Conservation (phyloP, 169 alveolate genomes). For the Blepharisma undulans region DNA sequence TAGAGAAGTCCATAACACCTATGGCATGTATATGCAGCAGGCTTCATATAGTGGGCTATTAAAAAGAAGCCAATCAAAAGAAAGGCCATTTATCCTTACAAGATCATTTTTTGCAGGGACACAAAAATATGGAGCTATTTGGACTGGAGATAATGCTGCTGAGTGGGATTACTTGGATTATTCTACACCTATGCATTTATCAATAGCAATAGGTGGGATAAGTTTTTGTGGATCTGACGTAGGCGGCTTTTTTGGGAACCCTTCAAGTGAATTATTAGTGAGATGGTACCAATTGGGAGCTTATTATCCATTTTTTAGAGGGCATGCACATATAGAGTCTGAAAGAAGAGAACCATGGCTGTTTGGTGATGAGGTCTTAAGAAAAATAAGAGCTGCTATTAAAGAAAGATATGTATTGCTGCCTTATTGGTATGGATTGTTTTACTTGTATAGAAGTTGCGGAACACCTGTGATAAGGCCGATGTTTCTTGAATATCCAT, state of each 20-base stretch:
- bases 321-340: conserved; percentile 76
- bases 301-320: conserved; percentile 85
- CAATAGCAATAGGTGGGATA: conserved; percentile 84
- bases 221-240: conserved; percentile 91
- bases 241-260: conserved; percentile 90
- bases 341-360: conserved; percentile 74
- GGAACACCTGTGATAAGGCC: conserved; percentile 66
- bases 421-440: conserved; percentile 60
- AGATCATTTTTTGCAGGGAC: conserved; percentile 88
- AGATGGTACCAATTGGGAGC: conserved; percentile 92
- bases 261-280: conserved; percentile 81
- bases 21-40: conserved; percentile 68
- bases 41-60: conserved; percentile 82
- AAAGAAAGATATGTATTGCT: conserved; percentile 37
- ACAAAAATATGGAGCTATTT: conserved; percentile 86
- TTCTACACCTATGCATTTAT: conserved; percentile 84
- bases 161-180: conserved; percentile 75
- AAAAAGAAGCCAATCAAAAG: conserved; percentile 61
- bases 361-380: conserved; percentile 34
- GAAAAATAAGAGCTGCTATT: conserved; percentile 40
- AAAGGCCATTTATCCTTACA: conserved; percentile 86
- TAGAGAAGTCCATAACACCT: conserved; percentile 80
- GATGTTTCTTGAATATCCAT: conserved; percentile 47
- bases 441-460: conserved; percentile 37
- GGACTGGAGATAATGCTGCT: conserved; percentile 93